Conservation (phyloP, 2,329 filamentous ascomycete species). For the Sporothrix luriei region DNA sequence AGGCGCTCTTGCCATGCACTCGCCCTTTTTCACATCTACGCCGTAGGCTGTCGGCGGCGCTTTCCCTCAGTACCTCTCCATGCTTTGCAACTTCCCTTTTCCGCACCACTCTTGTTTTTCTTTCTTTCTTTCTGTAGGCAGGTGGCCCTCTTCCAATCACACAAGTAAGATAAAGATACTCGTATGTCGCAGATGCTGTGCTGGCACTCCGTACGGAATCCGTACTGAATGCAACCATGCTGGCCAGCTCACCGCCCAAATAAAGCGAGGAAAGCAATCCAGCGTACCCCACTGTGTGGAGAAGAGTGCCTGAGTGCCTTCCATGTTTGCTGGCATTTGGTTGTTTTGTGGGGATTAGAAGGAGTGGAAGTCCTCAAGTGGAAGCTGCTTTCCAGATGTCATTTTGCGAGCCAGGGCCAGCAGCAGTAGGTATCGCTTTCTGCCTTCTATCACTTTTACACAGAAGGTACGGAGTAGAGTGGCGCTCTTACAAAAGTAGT, state of each 20-base stretch:
- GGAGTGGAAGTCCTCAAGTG: neutral
- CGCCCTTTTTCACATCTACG: neutral
- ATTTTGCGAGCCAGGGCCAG: neutral
- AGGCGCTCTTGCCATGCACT: neutral
- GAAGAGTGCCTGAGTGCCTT: neutral
- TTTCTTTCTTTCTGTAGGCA: neutral
- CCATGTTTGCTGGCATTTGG: neutral
- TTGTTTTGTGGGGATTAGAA: neutral
- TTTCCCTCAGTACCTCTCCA: constrained; percentile 1
- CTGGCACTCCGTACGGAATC: constrained; percentile 14
- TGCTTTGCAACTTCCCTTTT: constrained; percentile 12
- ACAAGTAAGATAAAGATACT: neutral
- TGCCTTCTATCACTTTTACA: constrained; percentile 12
- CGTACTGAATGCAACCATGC: constrained; percentile 9
- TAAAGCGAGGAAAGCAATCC: constrained; percentile 7
- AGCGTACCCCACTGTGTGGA: constrained; percentile 15
- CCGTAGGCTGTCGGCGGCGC: neutral
- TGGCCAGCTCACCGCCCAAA: constrained; percentile 23
- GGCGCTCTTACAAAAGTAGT: neutral
- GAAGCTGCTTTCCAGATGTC: constrained; percentile 6
- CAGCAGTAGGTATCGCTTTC: neutral
- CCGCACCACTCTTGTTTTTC: neutral
- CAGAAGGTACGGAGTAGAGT: neutral
- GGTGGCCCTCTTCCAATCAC: neutral
- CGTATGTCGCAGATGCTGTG: neutral